Conservation (phyloP, 495 filamentous ascomycete species). For the Astrothelium subdiscretum region DNA sequence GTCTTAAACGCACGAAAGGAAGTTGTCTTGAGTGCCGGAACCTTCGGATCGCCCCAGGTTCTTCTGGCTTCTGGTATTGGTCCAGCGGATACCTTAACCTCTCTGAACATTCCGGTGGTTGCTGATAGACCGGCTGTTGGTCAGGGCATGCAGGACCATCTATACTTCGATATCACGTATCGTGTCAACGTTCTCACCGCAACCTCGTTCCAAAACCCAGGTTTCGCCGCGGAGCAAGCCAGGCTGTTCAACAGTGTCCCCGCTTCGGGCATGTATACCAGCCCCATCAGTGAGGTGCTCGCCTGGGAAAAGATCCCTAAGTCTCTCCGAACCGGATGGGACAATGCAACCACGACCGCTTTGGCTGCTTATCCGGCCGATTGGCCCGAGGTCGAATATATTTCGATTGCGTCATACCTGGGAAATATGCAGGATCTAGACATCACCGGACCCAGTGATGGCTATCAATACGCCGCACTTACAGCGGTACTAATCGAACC, state of each 20-base stretch:
- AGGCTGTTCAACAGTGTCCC: constrained; percentile 19
- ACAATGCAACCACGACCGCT: constrained; percentile 11
- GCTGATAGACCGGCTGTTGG: constrained; percentile 40
- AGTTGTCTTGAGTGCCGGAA: constrained; percentile 19
- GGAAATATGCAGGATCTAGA: background rate
- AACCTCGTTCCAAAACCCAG: constrained; percentile 27
- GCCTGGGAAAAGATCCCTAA: constrained; percentile 19
- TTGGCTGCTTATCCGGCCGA: constrained; percentile 21
- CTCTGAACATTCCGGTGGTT: constrained; percentile 22
- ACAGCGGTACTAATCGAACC: constrained; percentile 7
- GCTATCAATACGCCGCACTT: background rate
- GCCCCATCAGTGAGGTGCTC: constrained; percentile 19
- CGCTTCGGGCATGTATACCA: constrained; percentile 30
- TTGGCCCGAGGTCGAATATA: constrained; percentile 7
- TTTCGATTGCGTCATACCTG: background rate
- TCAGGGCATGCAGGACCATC: constrained; percentile 38
- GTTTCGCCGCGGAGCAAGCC: constrained; percentile 14
- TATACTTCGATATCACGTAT: constrained; percentile 13
- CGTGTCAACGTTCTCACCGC: constrained; percentile 9
- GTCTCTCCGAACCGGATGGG: constrained; percentile 2
- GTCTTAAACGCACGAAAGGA: constrained; percentile 23
- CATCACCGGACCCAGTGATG: background rate
- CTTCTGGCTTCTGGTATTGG: constrained; percentile 15
- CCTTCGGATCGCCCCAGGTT: constrained; percentile 20
- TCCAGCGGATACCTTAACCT: constrained; percentile 11